phyloP scores from a whole-genome alignment of 208 protist species.

The Leishmania braziliensis region DNA sequence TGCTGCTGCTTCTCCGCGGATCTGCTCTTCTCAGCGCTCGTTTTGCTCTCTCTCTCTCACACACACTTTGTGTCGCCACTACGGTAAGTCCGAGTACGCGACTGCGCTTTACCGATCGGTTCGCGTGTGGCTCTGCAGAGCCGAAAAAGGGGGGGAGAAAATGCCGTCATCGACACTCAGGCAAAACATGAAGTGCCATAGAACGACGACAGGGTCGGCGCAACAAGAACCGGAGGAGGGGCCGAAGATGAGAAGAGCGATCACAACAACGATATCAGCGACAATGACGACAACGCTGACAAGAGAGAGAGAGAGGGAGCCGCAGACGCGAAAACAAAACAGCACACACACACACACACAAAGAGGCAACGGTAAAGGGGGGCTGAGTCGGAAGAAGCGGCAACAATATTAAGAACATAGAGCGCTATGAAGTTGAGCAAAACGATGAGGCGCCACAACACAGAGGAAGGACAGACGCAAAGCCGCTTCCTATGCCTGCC shows the following conservation, averaged over 20 bases:
- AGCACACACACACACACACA: background rate
- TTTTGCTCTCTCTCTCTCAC: too few relatives aligned
- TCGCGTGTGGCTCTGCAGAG: background rate
- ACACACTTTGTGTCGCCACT: too few relatives aligned
- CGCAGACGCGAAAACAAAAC: background rate
- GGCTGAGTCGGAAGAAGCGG: too few relatives aligned
- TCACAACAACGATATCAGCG: too few relatives aligned
- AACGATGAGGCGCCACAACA: background rate
- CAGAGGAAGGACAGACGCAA: background rate
- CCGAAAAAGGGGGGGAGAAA: background rate
- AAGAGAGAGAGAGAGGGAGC: background rate
- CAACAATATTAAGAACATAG: too few relatives aligned
- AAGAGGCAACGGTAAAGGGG: background rate
- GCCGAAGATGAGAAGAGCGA: background rate
- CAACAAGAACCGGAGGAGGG: background rate
- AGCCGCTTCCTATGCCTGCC: background rate
- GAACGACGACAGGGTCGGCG: background rate
- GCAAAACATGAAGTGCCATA: background rate
- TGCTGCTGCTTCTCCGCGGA: too few relatives aligned
- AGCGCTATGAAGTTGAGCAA: too few relatives aligned
- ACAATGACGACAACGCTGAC: background rate
- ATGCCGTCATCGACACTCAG: background rate
- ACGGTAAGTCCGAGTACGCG: too few relatives aligned
- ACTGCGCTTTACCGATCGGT: too few relatives aligned
- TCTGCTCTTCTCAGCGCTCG: too few relatives aligned